These are phyloP conservation scores for Nitzschia inconspicua DNA, from an alignment of 108 stramenopile species.

Conservation along the genomic window DNA sequence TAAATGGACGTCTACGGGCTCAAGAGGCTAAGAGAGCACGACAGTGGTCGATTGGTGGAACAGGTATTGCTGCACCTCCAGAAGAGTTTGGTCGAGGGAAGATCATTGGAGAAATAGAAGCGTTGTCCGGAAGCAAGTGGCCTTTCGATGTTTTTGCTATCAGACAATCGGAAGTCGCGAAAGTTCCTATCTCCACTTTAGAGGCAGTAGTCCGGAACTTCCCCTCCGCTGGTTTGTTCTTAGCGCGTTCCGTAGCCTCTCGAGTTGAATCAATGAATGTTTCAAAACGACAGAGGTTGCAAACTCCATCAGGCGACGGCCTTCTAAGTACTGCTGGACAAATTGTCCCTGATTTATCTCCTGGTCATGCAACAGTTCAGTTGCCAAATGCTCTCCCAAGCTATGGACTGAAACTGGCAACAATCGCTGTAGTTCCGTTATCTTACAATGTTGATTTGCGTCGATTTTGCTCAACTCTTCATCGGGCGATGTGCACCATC, in stretches of 20 bases:
- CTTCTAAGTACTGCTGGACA: background rate
- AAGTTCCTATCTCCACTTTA: slow-evolving; percentile 37
- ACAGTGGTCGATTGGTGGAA: background rate
- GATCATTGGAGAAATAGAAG: slow-evolving; percentile 39
- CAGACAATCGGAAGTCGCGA: slow-evolving; percentile 42
- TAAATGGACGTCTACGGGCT: slow-evolving; percentile 46
- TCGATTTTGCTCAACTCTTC: slow-evolving; percentile 31
- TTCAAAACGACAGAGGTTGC: slow-evolving; percentile 10
- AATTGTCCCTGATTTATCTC: no score
- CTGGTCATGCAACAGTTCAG: no score
- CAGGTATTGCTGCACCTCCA: background rate
- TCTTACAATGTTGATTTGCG: slow-evolving; percentile 19
- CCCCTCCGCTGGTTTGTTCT: slow-evolving; percentile 42
- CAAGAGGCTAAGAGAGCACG: background rate
- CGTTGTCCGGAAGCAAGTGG: slow-evolving; percentile 30
- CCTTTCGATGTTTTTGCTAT: slow-evolving; percentile 37
- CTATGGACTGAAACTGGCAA: slow-evolving; percentile 43
- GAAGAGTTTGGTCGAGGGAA: slow-evolving; percentile 48
- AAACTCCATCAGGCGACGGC: background rate
- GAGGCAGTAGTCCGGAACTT: slow-evolving; percentile 27
- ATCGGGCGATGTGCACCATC: slow-evolving; percentile 19
- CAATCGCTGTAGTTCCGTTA: slow-evolving; percentile 52
- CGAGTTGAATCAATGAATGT: slow-evolving; percentile 14
- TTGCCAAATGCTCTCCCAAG: slow-evolving; percentile 26
- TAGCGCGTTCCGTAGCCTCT: slow-evolving; percentile 36